Conservation (phyloP, 1,139 yeast genomes). For the Geotrichum macrosporum region DNA sequence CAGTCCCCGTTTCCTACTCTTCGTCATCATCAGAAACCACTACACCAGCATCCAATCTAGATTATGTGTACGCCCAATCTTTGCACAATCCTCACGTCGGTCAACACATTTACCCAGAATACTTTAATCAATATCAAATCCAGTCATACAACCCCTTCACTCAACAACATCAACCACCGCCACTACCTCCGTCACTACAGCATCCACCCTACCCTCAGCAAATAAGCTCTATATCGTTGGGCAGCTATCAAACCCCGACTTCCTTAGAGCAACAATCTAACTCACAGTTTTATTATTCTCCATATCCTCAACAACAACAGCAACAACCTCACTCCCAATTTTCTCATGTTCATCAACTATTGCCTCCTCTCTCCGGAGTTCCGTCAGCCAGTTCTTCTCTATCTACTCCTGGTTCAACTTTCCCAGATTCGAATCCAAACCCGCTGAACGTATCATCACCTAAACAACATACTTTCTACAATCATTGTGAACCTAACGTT, state of each 20-base stretch:
- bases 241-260: neutral
- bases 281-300: neutral
- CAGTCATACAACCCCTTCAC: neutral
- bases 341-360: neutral
- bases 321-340: neutral
- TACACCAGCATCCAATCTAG: conserved; percentile 4
- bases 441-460: too few species aligned
- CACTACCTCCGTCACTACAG: neutral
- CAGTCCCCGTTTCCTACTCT: conserved; percentile 8
- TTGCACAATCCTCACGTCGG: neutral
- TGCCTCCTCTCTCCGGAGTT: neutral
- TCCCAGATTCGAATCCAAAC: too few species aligned
- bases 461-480: too few species aligned
- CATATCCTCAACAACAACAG: neutral
- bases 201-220: too few species aligned
- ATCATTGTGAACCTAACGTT: too few species aligned
- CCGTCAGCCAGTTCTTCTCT: neutral
- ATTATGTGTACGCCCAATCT: neutral
- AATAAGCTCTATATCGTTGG: too few species aligned
- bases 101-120: conserved; percentile 4
- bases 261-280: neutral
- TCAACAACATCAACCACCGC: neutral
- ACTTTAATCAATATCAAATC: conserved; percentile 5
- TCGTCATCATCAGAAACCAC: neutral
- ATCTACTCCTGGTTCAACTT: neutral